Conservation (phyloP, 176 grass and related monocot species). For the Aegilops bicornis region DNA sequence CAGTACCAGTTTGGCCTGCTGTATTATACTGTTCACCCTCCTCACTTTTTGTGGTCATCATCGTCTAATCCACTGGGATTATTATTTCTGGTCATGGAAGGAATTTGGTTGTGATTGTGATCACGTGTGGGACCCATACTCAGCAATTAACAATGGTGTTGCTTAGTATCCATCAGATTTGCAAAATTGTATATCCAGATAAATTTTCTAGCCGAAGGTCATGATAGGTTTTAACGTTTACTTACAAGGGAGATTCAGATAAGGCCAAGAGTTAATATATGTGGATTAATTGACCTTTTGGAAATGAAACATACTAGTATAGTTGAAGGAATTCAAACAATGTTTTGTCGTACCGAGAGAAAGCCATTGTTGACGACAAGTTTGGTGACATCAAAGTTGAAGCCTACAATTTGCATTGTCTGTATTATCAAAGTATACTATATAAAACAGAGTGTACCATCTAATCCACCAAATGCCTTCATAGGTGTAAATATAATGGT, state of each 20-base stretch:
- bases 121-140: background rate
- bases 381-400: slow-evolving; percentile 27
- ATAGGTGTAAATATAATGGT: background rate
- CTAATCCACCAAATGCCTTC: slow-evolving; percentile 11
- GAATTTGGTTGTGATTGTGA: slow-evolving; percentile 22
- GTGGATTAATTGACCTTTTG: slow-evolving; percentile 6
- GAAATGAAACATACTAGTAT: background rate
- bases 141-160: background rate
- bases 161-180: slow-evolving; percentile 6
- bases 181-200: background rate
- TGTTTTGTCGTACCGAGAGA: background rate
- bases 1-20: slow-evolving; percentile 6
- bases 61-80: slow-evolving; percentile 14
- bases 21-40: slow-evolving; percentile 24
- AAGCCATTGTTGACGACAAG: background rate
- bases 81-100: slow-evolving; percentile 25
- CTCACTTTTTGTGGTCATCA: slow-evolving; percentile 26
- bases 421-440: background rate
- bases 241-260: background rate
- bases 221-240: background rate
- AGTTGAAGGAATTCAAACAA: slow-evolving; percentile 14
- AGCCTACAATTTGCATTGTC: background rate
- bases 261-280: background rate
- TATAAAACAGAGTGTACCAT: background rate
- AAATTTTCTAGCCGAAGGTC: background rate